Base-by-base conservation (phyloP, 306 rosid genomes). In the Dalbergia cochinchinensis region DNA sequence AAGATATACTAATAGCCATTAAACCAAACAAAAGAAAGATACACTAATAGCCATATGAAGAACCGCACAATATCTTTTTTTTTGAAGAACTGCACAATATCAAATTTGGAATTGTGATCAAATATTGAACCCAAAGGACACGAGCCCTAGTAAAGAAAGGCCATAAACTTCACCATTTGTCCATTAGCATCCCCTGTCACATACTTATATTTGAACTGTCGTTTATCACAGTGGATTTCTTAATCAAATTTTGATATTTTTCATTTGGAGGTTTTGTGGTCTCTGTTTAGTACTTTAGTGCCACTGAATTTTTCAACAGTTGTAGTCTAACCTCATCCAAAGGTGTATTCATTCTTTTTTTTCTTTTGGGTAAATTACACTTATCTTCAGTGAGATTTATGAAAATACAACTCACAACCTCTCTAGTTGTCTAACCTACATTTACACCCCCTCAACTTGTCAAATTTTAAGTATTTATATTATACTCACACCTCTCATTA, bases 81-180 rank as follows among this genome's bases (percentile, higher is more conserved):
- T 26, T 26, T 13, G 42, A 53, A 71, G 76, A 72, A 65, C 37
- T 47, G 11, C 4, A 26, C 12, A 41, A 64, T 33, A 44, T 31
- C 62, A 8, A 33, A 76, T 39, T 62, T 20, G 60, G 18, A 59
- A 34, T 16, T 19, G 31, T 26, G 50, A 13, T 63, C 69, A 69
- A 76, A 16, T 9, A 45, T 60, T 69, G 78, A 69, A 60, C 57
- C 53, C 65, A 18, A 34, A 14, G 45, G 71, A 64, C 22, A 66
- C 7, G 48, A 68, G 44, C 44, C 77, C 69, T 12, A 65, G 18
- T 7, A 26, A 77, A 71, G 74, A 64, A 54, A 64, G 79, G 54
- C 64, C 86, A 60, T 35, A 42, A 33, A 53, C 74, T 37, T 45
- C 60, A 47, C 57, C 47, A 11, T 64, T 70, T 82, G 62, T 69